Base-by-base conservation (phyloP, 2,329 filamentous ascomycete species). In the Fusarium mundagurra region DNA sequence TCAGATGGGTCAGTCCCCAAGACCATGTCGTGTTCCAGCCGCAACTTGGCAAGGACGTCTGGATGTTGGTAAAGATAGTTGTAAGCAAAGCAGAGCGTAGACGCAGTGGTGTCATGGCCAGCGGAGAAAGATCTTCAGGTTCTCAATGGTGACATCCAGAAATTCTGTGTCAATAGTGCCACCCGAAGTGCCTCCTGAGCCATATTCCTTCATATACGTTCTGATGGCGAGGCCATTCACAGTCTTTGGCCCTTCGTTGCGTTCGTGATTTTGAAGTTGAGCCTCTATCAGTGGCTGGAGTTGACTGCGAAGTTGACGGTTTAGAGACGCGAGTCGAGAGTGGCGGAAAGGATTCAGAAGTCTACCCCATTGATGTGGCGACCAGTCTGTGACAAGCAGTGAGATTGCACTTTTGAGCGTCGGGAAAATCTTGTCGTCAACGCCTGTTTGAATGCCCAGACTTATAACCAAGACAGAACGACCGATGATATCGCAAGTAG, bases 401-500 rank as follows among this genome's bases (percentile, higher is more conserved):
- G 24, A 59, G 18, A 58, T 58, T 5, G 64, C 33, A 6, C 6
- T 34, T 16, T 64, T 64, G 0, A 64, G 48, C 1, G 44, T 34
- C 12, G 41, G 48, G 4, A 55, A 66, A 16, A 55, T 55, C n/a
- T 48, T 55, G 10, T 44, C 36, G 8, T 64, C 48, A 7, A 22
- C 24, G 11, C 61, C 44, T 18, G 31, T n/a, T 29, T 64, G 55
- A 18, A 48, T 48, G 8, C 61, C 61, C 4, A 64, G 29, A 7
- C 55, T 61, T n/a, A 27, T 27, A 3, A 43, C 61, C 44, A 67
- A 24, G 9, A 58, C 51, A 5, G 64, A 55, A 1, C 61, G 51
- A 6, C 38, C 61, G 22, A 67, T 67, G 18, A 67, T 34, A 16
- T 67, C 64, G n/a, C 64, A 67, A 20, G 60, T 67, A 3, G 39